Conservation (phyloP, 2,329 filamentous ascomycete genomes). For the Apiospora rasikravindrae region DNA sequence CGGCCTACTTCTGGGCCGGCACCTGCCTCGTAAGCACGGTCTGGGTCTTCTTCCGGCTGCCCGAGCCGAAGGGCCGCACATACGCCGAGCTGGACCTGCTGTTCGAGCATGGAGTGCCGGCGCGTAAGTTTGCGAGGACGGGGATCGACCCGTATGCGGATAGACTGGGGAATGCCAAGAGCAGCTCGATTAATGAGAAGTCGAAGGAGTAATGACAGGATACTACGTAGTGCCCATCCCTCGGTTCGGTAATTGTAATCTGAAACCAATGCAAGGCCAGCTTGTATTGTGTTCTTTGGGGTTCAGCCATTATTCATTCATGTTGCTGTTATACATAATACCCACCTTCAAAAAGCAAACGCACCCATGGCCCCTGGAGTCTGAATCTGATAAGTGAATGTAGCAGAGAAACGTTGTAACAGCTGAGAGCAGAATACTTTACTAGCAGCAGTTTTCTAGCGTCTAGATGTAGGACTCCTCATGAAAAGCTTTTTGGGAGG, state of each 20-base stretch:
- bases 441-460: no score
- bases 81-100: conserved; percentile 51
- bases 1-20: conserved; percentile 53
- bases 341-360: neutral
- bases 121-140: conserved; percentile 47
- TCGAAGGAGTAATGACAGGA: neutral
- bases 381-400: no score
- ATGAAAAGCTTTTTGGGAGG: no score
- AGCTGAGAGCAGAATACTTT: no score
- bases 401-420: no score
- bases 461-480: no score
- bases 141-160: conserved; percentile 44
- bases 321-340: neutral
- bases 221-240: neutral
- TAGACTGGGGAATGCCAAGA: neutral
- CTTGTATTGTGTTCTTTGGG: neutral
- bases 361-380: no score
- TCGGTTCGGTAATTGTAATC: neutral
- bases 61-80: conserved; percentile 57
- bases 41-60: conserved; percentile 58
- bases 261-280: neutral
- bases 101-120: conserved; percentile 45
- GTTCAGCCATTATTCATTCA: neutral
- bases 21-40: conserved; percentile 52
- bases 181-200: neutral